A percentile compares a stretch with the other conserved stretches of the same genome.
Conservation (phyloP, 2,329 filamentous ascomycete species). For the Nannizziopsis barbatae region DNA sequence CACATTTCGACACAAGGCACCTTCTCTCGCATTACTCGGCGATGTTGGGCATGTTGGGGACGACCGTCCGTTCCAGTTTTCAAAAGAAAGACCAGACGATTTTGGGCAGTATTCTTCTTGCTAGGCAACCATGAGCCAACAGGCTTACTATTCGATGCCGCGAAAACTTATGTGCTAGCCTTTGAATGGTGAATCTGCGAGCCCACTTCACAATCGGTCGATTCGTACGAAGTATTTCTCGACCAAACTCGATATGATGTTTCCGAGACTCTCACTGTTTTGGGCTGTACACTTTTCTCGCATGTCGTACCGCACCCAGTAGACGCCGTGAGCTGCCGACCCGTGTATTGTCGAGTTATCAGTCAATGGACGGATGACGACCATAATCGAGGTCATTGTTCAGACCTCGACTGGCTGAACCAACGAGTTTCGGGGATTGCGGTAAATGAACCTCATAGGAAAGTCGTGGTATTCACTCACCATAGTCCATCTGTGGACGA, state of each 20-base stretch:
- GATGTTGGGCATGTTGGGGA: conserved; percentile 44
- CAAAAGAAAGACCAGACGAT: conserved; percentile 37
- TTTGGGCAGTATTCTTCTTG: conserved; percentile 42
- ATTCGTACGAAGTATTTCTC: conserved; percentile 32
- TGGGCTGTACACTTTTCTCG: conserved; percentile 42
- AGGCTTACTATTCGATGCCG: conserved; percentile 21
- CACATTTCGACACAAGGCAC: conserved; percentile 38
- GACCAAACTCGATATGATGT: conserved; percentile 28
- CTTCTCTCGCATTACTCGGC: conserved; percentile 46
- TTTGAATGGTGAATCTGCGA: conserved; percentile 15
- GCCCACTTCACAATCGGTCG: conserved; percentile 13
- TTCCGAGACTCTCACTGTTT: conserved; percentile 24
- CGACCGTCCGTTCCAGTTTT: conserved; percentile 37
- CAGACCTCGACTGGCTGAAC: conserved; percentile 33
- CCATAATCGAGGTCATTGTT: conserved; percentile 24
- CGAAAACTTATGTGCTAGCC: conserved; percentile 16
- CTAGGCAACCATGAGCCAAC: conserved; percentile 50
- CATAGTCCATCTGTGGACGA: conserved; percentile 25
- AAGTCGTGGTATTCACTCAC: conserved; percentile 32
- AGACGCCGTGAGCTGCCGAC: too few species aligned
- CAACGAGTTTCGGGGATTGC: conserved; percentile 25
- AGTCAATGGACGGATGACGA: conserved; percentile 25
- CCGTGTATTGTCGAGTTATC: too few species aligned
- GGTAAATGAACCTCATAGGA: conserved; percentile 24
- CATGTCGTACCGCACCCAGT: conserved; percentile 28